Evolutionary conservation across 2,329 filamentous ascomycete genomes (phyloP), one percentile per base, ranked within the genome.

Genomic region (Pestalotiopsis sp.): DNA sequence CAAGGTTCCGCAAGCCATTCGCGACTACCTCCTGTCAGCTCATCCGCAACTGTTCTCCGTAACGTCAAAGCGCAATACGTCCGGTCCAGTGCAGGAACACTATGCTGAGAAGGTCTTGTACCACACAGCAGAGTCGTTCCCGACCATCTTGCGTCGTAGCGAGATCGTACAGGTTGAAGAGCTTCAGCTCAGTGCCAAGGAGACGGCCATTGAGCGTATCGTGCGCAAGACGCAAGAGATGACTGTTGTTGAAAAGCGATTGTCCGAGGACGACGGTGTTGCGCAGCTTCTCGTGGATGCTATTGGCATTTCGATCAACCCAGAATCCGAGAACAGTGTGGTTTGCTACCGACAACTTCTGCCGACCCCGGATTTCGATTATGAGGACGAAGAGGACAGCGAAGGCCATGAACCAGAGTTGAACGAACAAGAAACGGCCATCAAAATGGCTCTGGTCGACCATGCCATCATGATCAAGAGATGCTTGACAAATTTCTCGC

Each of bases 151-250:
- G 31, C 89, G 94, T 39, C 89, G 95, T 67, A 97, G 94, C 74
- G 95, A 98, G 81, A 92, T 98, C 70, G 82, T 97, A 14, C 84
- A 89, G 6, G 85, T 88, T 1, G 87, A 91, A 20, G 90, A 91
- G 63, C 79, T 94, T 20, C 86, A 86, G 12, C 84, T 98, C 31
- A 88, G 87, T 39, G 90, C 95, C 6, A 85, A 96, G 69, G 92
- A 98, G 80, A 95, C 94, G n/a, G 95, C 92, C 0, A 85, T 98
- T 70, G 95, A 98, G 78, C 91, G 95, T 17, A 95, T 96, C 39
- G 91, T 94, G 74, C 90, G 95, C 69, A 98, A 98, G 84, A 97
- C 95, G 0, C 89, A 93, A 69, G 95, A 98, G 80, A 89, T 98
- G 83, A 85, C 89, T 1, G 81, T 87, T 0, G 84, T 97, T 1